These are phyloP conservation scores for Arbutus unedo DNA, from an alignment of 148 eudicot species.

Conservation along the genomic window DNA sequence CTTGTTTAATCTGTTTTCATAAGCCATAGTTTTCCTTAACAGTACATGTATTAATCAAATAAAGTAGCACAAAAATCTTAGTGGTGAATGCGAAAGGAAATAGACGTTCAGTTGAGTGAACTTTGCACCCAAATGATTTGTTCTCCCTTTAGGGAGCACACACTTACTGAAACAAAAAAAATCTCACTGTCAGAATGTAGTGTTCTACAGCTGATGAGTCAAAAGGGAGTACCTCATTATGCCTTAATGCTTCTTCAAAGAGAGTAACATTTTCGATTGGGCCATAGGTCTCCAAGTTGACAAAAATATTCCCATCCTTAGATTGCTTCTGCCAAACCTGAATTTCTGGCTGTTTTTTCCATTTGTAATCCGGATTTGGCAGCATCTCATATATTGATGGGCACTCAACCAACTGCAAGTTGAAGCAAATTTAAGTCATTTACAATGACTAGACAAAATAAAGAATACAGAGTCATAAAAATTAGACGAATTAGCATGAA, in stretches of 20 bases:
- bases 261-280: constrained; percentile 47
- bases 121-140: background rate
- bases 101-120: background rate
- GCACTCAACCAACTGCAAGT: constrained; percentile 75
- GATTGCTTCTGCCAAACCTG: constrained; percentile 63
- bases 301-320: constrained; percentile 43
- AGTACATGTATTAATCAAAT: background rate
- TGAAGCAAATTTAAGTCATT: background rate
- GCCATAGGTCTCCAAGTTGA: constrained; percentile 58
- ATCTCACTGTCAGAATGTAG: background rate
- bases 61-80: background rate
- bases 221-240: constrained; percentile 64
- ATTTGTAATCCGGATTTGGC: constrained; percentile 72
- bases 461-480: background rate
- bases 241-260: constrained; percentile 74
- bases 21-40: background rate
- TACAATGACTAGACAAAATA: background rate
- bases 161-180: too few relatives aligned
- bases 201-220: constrained; percentile 4
- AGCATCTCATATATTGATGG: constrained; percentile 94
- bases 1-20: background rate
- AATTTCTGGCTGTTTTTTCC: constrained; percentile 74
- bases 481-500: background rate
- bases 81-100: background rate
- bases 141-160: background rate